These are phyloP conservation scores for Penicillium longicatenatum DNA, from an alignment of 495 filamentous ascomycete species.

Conservation along the genomic window DNA sequence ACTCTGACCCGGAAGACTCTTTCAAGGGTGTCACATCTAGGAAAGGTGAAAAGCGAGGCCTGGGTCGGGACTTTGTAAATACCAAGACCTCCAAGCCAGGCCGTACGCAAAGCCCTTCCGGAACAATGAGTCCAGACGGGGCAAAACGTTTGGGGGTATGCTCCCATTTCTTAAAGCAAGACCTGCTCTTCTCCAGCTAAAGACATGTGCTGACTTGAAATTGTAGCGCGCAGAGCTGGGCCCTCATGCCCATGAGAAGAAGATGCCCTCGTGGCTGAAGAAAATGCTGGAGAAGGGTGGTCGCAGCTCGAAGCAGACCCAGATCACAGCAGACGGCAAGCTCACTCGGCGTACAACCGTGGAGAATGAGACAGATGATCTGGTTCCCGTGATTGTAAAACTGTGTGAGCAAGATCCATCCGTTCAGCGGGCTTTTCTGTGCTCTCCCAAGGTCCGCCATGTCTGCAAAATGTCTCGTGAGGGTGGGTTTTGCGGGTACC, in stretches of 20 bases:
- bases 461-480: slow-evolving; percentile 79
- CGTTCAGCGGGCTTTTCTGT: slow-evolving; percentile 74
- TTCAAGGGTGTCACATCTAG: slow-evolving; percentile 3
- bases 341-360: slow-evolving; percentile 45
- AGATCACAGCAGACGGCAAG: slow-evolving; percentile 53
- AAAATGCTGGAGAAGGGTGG: slow-evolving; percentile 66
- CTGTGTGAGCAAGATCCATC: slow-evolving; percentile 67
- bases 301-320: slow-evolving; percentile 56
- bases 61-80: slow-evolving; percentile 16
- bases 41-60: slow-evolving; percentile 20
- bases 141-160: slow-evolving; percentile 47
- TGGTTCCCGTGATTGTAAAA: slow-evolving; percentile 73
- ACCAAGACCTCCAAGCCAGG: slow-evolving; percentile 16
- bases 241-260: slow-evolving; percentile 80
- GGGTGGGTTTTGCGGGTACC: slow-evolving; percentile 95
- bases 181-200: background rate
- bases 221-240: slow-evolving; percentile 65
- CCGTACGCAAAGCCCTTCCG: slow-evolving; percentile 14
- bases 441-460: slow-evolving; percentile 74
- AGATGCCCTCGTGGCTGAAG: slow-evolving; percentile 83
- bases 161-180: background rate
- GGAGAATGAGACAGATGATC: slow-evolving; percentile 64
- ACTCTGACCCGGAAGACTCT: slow-evolving; percentile 17
- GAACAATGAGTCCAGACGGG: slow-evolving; percentile 14
- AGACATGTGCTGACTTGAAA: slow-evolving; percentile 29